Evolutionary conservation across 345 rosid genomes (phyloP), one percentile per base, ranked within the genome.

Genomic region (Nasturtium officinale): DNA sequence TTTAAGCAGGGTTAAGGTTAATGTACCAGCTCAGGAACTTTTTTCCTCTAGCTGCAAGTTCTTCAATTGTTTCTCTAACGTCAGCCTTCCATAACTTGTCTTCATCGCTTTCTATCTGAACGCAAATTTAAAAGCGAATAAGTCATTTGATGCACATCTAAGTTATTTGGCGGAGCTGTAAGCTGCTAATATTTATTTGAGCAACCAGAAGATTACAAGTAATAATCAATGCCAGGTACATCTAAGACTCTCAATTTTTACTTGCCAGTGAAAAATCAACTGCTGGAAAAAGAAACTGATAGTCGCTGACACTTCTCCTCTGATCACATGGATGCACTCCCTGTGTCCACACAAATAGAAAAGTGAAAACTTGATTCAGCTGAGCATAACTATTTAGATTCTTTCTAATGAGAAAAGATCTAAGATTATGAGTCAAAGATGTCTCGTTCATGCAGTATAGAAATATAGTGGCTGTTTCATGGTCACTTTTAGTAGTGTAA

Each of bases 221-320:
- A 32, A 70, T 61, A 75, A 62, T 83, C 45, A 46, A 65, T 82
- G 71, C 46, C 10, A 60, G 75, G 66, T 77, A 67, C 76, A 77
- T 77, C 74, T 71, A 54, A 79, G 63, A 72, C 56, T 67, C 74
- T 65, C 53, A 61, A 51, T 52, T 13, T 61, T 78, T 65, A 78
- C 96, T 89, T 95, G 82, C 97, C 93, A 85, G 79, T 35, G 97
- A 91, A 84, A 91, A 88, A 75, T 95, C 99, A 81, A 95, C 73
- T 37, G 97, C 96, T 4, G 99, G 99, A 78, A 91, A 91, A 80
- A 89, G 87, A 81, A 83, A 85, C 72, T 84, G 86, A 76, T 91
- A 95, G 45, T 95, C 93, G 65, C 89, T 82, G 83, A 87, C 65
- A 72, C 74, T 81, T 78, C 89, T 84, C 81, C 98, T 87, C 80